Evolutionary conservation across 2,329 filamentous ascomycete species (phyloP).

Genomic region (Tolypocladium ovalisporum): DNA sequence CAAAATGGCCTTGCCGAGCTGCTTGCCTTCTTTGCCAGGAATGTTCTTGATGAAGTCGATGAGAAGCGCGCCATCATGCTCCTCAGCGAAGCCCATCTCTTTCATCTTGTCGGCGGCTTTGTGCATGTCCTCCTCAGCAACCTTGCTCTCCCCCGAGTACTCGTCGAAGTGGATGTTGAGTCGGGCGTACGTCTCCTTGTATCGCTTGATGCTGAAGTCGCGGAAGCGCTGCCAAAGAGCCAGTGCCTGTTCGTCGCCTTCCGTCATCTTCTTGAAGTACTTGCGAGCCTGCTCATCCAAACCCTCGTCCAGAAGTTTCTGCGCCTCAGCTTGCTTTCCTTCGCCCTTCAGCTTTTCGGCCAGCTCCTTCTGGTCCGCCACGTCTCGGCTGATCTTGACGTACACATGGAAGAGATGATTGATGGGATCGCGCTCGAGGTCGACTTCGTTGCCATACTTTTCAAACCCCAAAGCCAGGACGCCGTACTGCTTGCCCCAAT

Average conservation of each 20-base stretch:
- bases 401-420: conserved; percentile 60
- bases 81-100: conserved; percentile 54
- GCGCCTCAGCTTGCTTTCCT: conserved; percentile 24
- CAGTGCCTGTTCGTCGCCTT: conserved; percentile 41
- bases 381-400: conserved; percentile 52
- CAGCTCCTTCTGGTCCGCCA: conserved; percentile 50
- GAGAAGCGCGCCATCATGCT: conserved; percentile 61
- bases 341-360: conserved; percentile 34
- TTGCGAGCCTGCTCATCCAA: conserved; percentile 38
- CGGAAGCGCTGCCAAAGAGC: conserved; percentile 43
- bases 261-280: conserved; percentile 49
- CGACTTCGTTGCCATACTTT: conserved; percentile 53
- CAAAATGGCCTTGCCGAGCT: conserved; percentile 59
- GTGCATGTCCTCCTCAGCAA: conserved; percentile 56
- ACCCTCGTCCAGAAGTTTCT: conserved; percentile 23
- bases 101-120: conserved; percentile 50
- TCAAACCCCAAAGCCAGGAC: conserved; percentile 56
- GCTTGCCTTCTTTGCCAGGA: conserved; percentile 55
- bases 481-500: conserved; percentile 61
- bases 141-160: conserved; percentile 64
- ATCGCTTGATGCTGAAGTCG: conserved; percentile 36
- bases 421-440: conserved; percentile 53
- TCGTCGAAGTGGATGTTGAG: conserved; percentile 63
- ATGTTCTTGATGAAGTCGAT: conserved; percentile 62
- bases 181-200: conserved; percentile 49